phyloP scores from a whole-genome alignment of 768 basidiomycete genomes.

The Calocybe cyanea region DNA sequence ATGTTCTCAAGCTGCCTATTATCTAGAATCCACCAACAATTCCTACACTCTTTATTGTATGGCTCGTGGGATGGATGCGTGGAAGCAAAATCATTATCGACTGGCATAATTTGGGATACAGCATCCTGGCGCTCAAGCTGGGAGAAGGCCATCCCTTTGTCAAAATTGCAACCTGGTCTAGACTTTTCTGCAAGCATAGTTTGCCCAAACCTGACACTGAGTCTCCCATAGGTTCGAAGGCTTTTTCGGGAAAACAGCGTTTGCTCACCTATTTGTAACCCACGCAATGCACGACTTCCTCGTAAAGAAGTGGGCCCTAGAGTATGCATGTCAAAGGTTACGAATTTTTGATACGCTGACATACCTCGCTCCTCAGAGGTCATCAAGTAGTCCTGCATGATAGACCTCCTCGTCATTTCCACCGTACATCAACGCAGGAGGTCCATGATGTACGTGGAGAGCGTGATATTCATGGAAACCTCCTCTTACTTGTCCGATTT shows the following conservation, averaged over 20 bases:
- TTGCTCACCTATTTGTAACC: slow-evolving; percentile 93
- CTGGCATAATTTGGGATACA: slow-evolving; percentile 98
- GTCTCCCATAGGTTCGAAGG: slow-evolving; percentile 66
- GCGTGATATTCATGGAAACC: background rate
- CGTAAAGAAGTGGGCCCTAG: slow-evolving; percentile 66
- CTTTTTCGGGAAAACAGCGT: slow-evolving; percentile 75
- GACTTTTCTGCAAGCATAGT: background rate
- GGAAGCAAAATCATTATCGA: slow-evolving; percentile 92
- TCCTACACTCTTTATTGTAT: slow-evolving; percentile 85
- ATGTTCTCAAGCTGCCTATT: background rate
- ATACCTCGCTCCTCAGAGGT: slow-evolving; percentile 48
- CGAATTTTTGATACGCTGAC: background rate
- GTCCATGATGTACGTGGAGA: slow-evolving; percentile 61
- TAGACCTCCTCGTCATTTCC: slow-evolving; percentile 85
- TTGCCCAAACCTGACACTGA: background rate
- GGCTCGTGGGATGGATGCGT: slow-evolving; percentile 61
- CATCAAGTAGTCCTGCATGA: slow-evolving; percentile 80
- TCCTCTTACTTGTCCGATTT: slow-evolving; percentile 2
- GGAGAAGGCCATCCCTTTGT: slow-evolving; percentile 68
- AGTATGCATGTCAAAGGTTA: slow-evolving; percentile 46
- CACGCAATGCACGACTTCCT: slow-evolving; percentile 77
- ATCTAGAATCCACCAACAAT: slow-evolving; percentile 93
- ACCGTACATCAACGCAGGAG: slow-evolving; percentile 62
- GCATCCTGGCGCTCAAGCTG: slow-evolving; percentile 82
- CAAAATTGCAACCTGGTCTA: slow-evolving; percentile 70